Percentiles rank a stretch among this genome's conserved stretches.
phyloP scores from a whole-genome alignment of 495 filamentous ascomycete genomes.

The Arthonia radiata region DNA sequence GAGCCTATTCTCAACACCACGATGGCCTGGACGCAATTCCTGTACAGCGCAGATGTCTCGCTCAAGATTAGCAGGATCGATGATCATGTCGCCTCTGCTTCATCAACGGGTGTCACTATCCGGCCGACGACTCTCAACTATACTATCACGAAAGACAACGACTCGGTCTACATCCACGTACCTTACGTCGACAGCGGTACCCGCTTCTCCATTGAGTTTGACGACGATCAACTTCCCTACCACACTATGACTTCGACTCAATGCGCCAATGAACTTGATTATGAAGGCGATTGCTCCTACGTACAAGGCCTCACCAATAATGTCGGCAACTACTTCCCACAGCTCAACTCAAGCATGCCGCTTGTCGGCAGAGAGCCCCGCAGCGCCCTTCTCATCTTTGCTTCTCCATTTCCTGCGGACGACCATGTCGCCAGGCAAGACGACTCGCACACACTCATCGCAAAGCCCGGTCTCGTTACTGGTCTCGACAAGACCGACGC shows the following conservation, averaged over 20 bases:
- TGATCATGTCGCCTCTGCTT: background rate
- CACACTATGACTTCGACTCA: too few species aligned
- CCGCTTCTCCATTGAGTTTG: constrained; percentile 8
- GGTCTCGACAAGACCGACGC: constrained; percentile 2
- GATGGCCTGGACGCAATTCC: constrained; percentile 9
- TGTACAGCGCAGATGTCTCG: constrained; percentile 7
- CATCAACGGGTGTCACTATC: constrained; percentile 3
- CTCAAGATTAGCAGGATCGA: constrained; percentile 8
- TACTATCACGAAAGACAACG: background rate
- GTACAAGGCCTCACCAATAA: constrained; percentile 1
- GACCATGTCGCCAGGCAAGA: constrained; percentile 2
- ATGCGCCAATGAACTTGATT: too few species aligned
- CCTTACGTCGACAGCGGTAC: constrained; percentile 4
- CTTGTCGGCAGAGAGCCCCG: constrained; percentile 7
- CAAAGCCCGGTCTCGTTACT: constrained; percentile 4
- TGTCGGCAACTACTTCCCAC: constrained; percentile 1
- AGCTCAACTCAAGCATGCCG: constrained; percentile 1
- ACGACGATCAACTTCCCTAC: constrained; percentile 5
- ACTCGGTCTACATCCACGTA: constrained; percentile 1
- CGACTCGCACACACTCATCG: constrained; percentile 1
- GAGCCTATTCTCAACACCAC: constrained; percentile 5
- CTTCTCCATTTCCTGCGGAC: constrained; percentile 7
- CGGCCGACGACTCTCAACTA: constrained; percentile 4
- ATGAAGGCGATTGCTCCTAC: background rate
- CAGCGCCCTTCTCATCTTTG: constrained; percentile 11